These are phyloP conservation scores for Diaporthe batatas DNA, from an alignment of 2,329 filamentous ascomycete genomes.

Conservation along the genomic window DNA sequence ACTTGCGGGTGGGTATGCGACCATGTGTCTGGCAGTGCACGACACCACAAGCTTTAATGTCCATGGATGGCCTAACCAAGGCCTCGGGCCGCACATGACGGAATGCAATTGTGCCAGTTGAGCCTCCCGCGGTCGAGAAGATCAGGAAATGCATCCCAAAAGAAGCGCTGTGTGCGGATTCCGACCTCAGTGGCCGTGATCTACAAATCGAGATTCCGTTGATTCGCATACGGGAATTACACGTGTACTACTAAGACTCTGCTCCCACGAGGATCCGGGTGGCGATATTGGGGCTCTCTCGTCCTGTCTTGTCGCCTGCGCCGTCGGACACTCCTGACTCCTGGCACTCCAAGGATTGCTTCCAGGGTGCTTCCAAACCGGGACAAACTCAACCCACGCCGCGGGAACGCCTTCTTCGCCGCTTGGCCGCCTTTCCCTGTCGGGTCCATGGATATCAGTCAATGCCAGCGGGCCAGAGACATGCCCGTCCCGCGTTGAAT, in stretches of 20 bases:
- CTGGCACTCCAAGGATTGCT: background rate
- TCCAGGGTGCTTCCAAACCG: conserved; percentile 21
- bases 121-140: conserved; percentile 21
- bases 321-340: background rate
- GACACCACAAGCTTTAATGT: background rate
- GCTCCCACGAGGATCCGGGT: conserved; percentile 17
- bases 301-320: background rate
- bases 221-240: conserved; percentile 22
- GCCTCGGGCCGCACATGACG: conserved; percentile 5
- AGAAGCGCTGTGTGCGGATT: background rate
- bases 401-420: background rate
- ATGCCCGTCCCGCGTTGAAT: conserved; percentile 5
- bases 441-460: background rate
- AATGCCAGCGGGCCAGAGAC: conserved; percentile 28
- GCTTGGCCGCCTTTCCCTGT: background rate
- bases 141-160: conserved; percentile 12
- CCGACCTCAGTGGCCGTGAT: background rate
- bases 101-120: conserved; percentile 7
- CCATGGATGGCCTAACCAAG: background rate
- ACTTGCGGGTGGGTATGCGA: background rate
- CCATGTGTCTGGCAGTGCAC: background rate
- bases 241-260: background rate
- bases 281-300: conserved; percentile 27
- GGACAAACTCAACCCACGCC: too few species aligned
- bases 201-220: conserved; percentile 2